A percentile compares a stretch with the other conserved stretches of the same genome.
These are phyloP conservation scores for Corchorus olitorius DNA, from an alignment of 345 rosid species.

Conservation along the genomic window DNA sequence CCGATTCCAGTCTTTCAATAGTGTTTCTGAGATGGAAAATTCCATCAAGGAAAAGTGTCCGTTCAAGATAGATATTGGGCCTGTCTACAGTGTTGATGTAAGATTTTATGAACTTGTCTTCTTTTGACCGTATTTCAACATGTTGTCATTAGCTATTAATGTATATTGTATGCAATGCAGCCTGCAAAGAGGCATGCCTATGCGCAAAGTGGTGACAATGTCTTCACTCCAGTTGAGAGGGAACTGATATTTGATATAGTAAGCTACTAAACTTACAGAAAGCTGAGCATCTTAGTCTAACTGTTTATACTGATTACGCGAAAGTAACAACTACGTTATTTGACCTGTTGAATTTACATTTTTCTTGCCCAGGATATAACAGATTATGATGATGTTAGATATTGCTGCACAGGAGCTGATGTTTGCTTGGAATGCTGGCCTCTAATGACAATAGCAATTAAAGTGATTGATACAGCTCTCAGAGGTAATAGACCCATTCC, in stretches of 20 bases:
- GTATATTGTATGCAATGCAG: constrained; percentile 35
- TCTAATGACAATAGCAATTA: constrained; percentile 78
- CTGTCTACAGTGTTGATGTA: constrained; percentile 85
- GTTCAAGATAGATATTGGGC: constrained; percentile 85
- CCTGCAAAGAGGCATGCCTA: constrained; percentile 85
- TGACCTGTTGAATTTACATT: constrained; percentile 37
- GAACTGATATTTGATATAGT: constrained; percentile 89
- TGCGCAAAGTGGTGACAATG: constrained; percentile 68
- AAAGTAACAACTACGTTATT: constrained; percentile 67
- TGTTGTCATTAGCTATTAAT: not conserved
- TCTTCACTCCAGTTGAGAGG: constrained; percentile 86
- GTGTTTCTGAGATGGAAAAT: constrained; percentile 55
- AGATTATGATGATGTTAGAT: constrained; percentile 90
- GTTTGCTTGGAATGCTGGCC: constrained; percentile 95
- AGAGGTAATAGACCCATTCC: constrained; percentile 49
- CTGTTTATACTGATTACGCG: constrained; percentile 17
- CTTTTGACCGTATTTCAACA: constrained; percentile 42
- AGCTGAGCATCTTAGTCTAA: not conserved
- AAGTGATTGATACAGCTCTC: constrained; percentile 83
- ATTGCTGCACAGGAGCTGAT: constrained; percentile 94
- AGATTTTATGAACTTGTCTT: constrained; percentile 26
- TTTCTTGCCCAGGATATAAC: constrained; percentile 66
- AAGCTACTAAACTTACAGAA: constrained; percentile 30
- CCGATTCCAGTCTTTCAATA: constrained; percentile 77
- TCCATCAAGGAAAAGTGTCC: constrained; percentile 69